Percentiles rank a stretch among this genome's conserved stretches.
Evolutionary conservation across 2,329 filamentous ascomycete genomes (phyloP).

Genomic region (Penicillium sp.): DNA sequence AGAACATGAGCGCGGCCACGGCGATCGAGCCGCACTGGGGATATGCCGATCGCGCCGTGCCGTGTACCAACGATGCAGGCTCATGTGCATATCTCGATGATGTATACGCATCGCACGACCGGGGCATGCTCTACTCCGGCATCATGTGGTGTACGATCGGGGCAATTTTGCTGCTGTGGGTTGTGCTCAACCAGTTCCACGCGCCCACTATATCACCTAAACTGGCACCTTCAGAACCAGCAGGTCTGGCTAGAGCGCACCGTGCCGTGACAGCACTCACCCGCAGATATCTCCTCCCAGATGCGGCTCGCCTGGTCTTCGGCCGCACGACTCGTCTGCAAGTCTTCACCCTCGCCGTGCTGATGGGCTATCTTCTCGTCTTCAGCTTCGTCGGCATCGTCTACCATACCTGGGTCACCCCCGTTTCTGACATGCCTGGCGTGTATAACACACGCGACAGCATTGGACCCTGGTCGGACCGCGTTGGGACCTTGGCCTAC

Average conservation of each 20-base stretch:
- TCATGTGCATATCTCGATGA: conserved; percentile 61
- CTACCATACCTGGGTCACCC: conserved; percentile 71
- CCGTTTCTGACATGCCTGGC: conserved; percentile 57
- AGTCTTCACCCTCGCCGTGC: conserved; percentile 59
- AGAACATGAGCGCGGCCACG: conserved; percentile 46
- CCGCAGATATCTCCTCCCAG: conserved; percentile 62
- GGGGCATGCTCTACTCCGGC: conserved; percentile 57
- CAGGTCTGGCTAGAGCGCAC: conserved; percentile 11
- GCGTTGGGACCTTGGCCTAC: conserved; percentile 71
- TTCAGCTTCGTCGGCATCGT: conserved; percentile 70
- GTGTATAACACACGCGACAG: conserved; percentile 66
- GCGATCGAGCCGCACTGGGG: conserved; percentile 57
- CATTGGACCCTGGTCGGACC: conserved; percentile 69
- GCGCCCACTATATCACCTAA: conserved; percentile 7
- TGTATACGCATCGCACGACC: conserved; percentile 57
- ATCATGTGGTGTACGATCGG: conserved; percentile 60
- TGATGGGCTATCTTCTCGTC: conserved; percentile 65
- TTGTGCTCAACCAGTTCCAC: conserved; percentile 25
- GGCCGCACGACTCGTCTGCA: conserved; percentile 70
- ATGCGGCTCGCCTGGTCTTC: conserved; percentile 61
- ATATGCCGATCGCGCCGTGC: conserved; percentile 55
- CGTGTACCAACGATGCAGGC: conserved; percentile 60
- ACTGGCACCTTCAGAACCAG: neutral
- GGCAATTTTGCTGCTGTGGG: conserved; percentile 50
- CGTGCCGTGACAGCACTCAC: conserved; percentile 33